Base-by-base conservation (phyloP, 441 rosid species). In the Breynia disticha region DNA sequence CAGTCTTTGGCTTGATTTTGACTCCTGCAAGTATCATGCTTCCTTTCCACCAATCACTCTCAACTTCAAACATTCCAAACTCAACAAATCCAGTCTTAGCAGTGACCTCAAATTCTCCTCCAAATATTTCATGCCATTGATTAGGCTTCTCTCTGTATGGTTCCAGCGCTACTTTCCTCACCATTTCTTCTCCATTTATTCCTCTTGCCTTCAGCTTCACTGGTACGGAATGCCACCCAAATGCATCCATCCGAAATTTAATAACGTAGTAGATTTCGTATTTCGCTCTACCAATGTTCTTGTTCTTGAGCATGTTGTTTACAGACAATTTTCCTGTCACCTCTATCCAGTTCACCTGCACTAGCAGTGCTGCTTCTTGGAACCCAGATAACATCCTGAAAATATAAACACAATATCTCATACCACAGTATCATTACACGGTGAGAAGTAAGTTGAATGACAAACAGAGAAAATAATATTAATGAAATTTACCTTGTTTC, bases 321-420 rank as follows among this genome's bases (percentile, higher is more conserved):
- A 14, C 4, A 0, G 46, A 11, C 5, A 64, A 11, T 21, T 61
- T 64, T 38, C 62, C 72, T 6, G 67, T 67, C 22, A 67, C 70
- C 52, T 67, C 54, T 43, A 72, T 46, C 72, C 67, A 72, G 50
- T 67, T 72, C 19, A 72, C 76, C 45, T 67, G 72, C 18, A 60
- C 18, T 5, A 67, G 60, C 55, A 52, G 18, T 41, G 54, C 52
- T 5, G 62, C 67, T 35, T 60, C 59, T n/a, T 43, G 11, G 56
- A 64, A 67, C 19, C 69, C 65, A 14, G 20, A 48, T 28, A 16
- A 20, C 48, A 68, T 71, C 60, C 12, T 37, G 11, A 32, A 52
- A 32, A n/a, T 16, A 16, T 6, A 21, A 28, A 32, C 14, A 52
- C 19, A 52, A 16, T 5, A 28, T 28, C 35, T 28, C 35, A 3